These are phyloP conservation scores for Dryadomyces quercivorus DNA, from an alignment of 2,329 filamentous ascomycete genomes.

Conservation along the genomic window DNA sequence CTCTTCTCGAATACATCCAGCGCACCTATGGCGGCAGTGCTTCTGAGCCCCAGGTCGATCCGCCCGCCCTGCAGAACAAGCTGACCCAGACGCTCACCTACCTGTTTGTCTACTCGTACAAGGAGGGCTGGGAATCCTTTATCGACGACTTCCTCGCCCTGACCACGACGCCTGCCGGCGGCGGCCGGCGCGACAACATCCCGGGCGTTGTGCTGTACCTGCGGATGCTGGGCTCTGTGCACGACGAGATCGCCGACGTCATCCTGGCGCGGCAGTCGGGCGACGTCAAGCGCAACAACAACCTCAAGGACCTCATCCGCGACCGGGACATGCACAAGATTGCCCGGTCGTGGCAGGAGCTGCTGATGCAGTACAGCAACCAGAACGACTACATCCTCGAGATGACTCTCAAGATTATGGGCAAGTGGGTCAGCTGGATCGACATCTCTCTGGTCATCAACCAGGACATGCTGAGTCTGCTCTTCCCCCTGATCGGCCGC, in stretches of 20 bases:
- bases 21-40: constrained; percentile 50
- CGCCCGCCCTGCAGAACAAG: constrained; percentile 81
- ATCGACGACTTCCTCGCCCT: constrained; percentile 80
- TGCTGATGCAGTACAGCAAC: constrained; percentile 65
- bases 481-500: constrained; percentile 81
- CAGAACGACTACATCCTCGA: constrained; percentile 65
- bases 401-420: constrained; percentile 81
- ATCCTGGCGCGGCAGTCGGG: constrained; percentile 65
- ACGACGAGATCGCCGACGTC: constrained; percentile 95
- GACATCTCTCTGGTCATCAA: constrained; percentile 92
- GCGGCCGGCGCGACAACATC: constrained; percentile 53
- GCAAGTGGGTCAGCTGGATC: constrained; percentile 98
- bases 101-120: constrained; percentile 80
- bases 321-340: constrained; percentile 82
- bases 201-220: constrained; percentile 76
- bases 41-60: constrained; percentile 46
- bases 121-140: constrained; percentile 75
- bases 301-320: constrained; percentile 83
- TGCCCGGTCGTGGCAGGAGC: constrained; percentile 80
- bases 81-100: constrained; percentile 91
- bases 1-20: constrained; percentile 68
- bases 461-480: constrained; percentile 68
- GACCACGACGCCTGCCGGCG: constrained; percentile 51
- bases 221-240: constrained; percentile 75
- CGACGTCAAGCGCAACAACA: constrained; percentile 75